Evolutionary conservation across 805 yeast species (phyloP).

Genomic region (Jamesozyma gamospora): DNA sequence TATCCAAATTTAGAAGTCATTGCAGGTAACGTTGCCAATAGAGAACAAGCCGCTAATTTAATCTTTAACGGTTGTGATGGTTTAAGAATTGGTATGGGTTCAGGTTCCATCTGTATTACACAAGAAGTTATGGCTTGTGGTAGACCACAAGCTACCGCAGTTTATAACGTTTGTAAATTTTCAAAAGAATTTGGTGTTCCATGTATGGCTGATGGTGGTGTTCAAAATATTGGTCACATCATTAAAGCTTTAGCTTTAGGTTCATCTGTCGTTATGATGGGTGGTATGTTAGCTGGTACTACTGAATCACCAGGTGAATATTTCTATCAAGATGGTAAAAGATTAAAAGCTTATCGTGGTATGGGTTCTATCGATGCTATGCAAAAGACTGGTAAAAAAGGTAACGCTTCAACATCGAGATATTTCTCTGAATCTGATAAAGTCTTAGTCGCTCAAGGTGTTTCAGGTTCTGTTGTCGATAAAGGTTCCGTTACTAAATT

Average conservation of each 20-base stretch:
- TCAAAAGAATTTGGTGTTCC: conserved; percentile 96
- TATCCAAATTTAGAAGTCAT: conserved; percentile 77
- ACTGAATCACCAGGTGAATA: conserved; percentile 97
- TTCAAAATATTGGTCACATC: conserved; percentile 96
- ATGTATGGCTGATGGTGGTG: conserved; percentile 99
- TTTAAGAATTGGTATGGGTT: conserved; percentile 98
- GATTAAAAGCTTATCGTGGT: conserved; percentile 96
- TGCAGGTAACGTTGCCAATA: conserved; percentile 97
- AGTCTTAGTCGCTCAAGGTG: conserved; percentile 98
- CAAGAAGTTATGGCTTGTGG: conserved; percentile 99
- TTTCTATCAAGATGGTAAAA: conserved; percentile 95
- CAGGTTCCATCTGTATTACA: conserved; percentile 97
- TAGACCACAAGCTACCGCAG: conserved; percentile 99
- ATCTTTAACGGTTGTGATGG: conserved; percentile 97
- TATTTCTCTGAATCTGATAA: conserved; percentile 93
- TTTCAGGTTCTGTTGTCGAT: conserved; percentile 91
- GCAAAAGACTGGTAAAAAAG: conserved; percentile 79
- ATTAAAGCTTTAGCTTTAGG: conserved; percentile 94
- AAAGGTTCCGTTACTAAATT: conserved; percentile 92
- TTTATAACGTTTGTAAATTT: conserved; percentile 85
- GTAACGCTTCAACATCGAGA: conserved; percentile 96
- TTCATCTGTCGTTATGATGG: conserved; percentile 98
- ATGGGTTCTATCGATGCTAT: conserved; percentile 99
- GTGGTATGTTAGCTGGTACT: conserved; percentile 98
- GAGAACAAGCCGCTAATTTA: conserved; percentile 96